phyloP scores from a whole-genome alignment of 345 rosid genomes.

The Pugionium dolabratum region DNA sequence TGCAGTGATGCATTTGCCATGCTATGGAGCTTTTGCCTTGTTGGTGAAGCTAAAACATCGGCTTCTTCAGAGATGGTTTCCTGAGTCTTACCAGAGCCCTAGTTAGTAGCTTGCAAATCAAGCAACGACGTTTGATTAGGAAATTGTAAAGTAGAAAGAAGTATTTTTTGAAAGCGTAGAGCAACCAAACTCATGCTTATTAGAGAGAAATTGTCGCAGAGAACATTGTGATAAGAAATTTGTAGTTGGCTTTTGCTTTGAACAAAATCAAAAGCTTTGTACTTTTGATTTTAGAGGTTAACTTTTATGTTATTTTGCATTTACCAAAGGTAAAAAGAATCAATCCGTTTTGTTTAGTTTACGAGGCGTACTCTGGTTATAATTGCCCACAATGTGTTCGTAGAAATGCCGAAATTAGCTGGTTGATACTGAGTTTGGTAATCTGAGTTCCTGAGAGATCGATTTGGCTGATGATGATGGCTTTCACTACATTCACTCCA shows the following conservation, averaged over 20 bases:
- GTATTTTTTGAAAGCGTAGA: slow-evolving; percentile 28
- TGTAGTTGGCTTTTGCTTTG: too few species aligned
- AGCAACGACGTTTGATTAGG: slow-evolving; percentile 21
- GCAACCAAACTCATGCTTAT: slow-evolving; percentile 31
- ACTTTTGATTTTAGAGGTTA: neutral
- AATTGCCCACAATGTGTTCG: slow-evolving; percentile 35
- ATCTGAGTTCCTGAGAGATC: slow-evolving; percentile 20
- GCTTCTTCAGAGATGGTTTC: slow-evolving; percentile 66
- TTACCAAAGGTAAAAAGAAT: too few species aligned
- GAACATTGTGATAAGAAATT: too few species aligned
- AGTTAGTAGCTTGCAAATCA: slow-evolving; percentile 35
- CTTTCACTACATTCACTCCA: slow-evolving; percentile 29
- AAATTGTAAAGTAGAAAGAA: slow-evolving; percentile 25
- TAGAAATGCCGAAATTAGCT: slow-evolving; percentile 21
- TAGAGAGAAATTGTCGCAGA: neutral
- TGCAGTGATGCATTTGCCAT: slow-evolving; percentile 84
- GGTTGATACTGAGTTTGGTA: neutral
- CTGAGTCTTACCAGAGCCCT: slow-evolving; percentile 57
- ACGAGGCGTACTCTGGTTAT: too few species aligned
- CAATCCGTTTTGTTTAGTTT: neutral
- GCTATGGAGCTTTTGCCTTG: slow-evolving; percentile 69
- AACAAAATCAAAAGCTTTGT: too few species aligned
- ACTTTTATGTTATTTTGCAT: slow-evolving; percentile 26
- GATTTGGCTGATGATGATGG: slow-evolving; percentile 27
- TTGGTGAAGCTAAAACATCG: slow-evolving; percentile 69